phyloP scores from a whole-genome alignment of 2,329 filamentous ascomycete species.

The Blumeriella jaapii region DNA sequence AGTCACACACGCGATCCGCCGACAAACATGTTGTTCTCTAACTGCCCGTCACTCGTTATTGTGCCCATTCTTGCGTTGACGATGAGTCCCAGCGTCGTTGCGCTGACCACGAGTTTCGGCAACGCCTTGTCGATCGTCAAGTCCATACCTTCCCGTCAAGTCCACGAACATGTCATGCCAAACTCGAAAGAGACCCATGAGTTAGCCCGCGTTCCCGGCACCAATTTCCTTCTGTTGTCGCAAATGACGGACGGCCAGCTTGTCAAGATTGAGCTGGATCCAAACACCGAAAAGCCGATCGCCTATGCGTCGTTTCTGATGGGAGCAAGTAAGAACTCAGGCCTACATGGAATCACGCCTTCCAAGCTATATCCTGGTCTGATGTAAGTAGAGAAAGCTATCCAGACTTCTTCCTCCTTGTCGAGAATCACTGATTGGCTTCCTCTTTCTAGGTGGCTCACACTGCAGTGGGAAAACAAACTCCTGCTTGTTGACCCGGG shows the following conservation, averaged over 20 bases:
- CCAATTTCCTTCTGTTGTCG: neutral
- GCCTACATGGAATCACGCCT: neutral
- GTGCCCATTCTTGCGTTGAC: too few species aligned
- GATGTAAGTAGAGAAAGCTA: neutral
- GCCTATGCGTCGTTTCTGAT: slow-evolving; percentile 1
- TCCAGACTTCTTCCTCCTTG: neutral
- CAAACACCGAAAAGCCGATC: neutral
- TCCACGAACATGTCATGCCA: too few species aligned
- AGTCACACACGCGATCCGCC: too few species aligned
- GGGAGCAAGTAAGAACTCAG: neutral
- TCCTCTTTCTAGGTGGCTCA: neutral
- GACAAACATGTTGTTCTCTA: too few species aligned
- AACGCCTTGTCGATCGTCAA: too few species aligned
- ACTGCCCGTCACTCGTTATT: too few species aligned
- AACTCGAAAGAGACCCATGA: slow-evolving; percentile 3
- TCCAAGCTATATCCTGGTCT: neutral
- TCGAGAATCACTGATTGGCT: neutral
- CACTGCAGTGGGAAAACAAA: slow-evolving; percentile 1
- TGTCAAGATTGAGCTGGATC: slow-evolving; percentile 1
- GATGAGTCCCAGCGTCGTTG: too few species aligned
- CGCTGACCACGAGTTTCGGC: too few species aligned
- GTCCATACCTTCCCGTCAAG: too few species aligned
- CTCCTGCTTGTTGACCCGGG: slow-evolving; percentile 1
- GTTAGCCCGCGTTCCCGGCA: neutral
- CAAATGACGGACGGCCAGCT: slow-evolving; percentile 1